Conservation (phyloP, 768 basidiomycete species). For the Trametes meyenii region DNA sequence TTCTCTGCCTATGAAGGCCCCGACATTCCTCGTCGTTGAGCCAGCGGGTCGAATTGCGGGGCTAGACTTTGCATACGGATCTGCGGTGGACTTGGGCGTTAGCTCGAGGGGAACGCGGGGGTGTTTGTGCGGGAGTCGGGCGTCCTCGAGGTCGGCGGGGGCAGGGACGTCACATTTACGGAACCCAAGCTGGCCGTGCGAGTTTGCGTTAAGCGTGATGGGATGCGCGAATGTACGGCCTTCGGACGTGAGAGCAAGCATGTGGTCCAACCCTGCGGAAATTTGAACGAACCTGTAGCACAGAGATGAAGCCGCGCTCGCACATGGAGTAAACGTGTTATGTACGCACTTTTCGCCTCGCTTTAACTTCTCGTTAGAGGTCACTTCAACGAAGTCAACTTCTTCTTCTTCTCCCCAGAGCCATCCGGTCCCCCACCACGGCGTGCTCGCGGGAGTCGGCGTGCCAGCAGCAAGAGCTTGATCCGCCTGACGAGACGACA, state of each 20-base stretch:
- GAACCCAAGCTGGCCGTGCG: slow-evolving; percentile 82
- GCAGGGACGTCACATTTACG: slow-evolving; percentile 58
- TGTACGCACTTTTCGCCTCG: slow-evolving; percentile 66
- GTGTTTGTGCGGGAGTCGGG: slow-evolving; percentile 16
- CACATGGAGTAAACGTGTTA: background rate
- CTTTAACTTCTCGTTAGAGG: slow-evolving; percentile 53
- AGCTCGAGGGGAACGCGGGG: slow-evolving; percentile 53
- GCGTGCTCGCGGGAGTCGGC: slow-evolving; percentile 46
- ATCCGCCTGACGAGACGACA: slow-evolving; percentile 53
- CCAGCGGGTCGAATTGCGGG: slow-evolving; percentile 40
- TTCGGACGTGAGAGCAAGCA: slow-evolving; percentile 69
- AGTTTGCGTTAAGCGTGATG: slow-evolving; percentile 72
- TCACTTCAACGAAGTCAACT: slow-evolving; percentile 63
- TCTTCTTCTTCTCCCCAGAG: slow-evolving; percentile 54
- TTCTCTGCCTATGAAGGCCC: slow-evolving; percentile 30
- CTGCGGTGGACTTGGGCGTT: slow-evolving; percentile 54
- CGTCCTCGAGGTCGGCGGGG: slow-evolving; percentile 30
- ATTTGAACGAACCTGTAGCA: slow-evolving; percentile 67
- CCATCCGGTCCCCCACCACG: slow-evolving; percentile 69
- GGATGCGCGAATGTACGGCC: slow-evolving; percentile 84
- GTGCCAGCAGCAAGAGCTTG: slow-evolving; percentile 47
- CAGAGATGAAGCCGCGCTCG: background rate
- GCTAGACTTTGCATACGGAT: slow-evolving; percentile 52
- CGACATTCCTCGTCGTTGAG: slow-evolving; percentile 29
- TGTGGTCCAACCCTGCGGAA: slow-evolving; percentile 69